These are phyloP conservation scores for Brettanomyces naardenensis DNA, from an alignment of 805 yeast genomes.

Conservation along the genomic window DNA sequence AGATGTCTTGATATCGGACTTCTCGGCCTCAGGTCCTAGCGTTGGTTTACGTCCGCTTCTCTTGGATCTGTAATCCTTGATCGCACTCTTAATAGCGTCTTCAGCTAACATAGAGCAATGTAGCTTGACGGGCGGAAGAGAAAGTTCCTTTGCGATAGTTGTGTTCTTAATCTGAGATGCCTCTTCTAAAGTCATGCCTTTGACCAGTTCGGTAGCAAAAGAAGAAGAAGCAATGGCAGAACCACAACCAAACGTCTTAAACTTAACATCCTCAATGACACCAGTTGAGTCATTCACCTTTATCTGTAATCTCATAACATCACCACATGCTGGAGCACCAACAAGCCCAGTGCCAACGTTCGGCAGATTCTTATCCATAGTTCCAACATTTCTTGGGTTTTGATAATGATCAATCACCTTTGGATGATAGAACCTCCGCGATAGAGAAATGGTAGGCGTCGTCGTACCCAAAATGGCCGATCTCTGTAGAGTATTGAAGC, in stretches of 20 bases:
- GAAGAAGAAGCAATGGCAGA: constrained; percentile 95
- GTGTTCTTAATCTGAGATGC: constrained; percentile 91
- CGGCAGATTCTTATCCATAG: constrained; percentile 66
- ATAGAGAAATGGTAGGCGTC: background rate
- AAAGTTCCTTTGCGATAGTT: constrained; percentile 86
- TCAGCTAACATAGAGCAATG: constrained; percentile 99
- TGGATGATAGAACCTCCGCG: constrained; percentile 55
- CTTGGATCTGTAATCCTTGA: constrained; percentile 88
- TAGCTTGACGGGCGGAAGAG: constrained; percentile 93
- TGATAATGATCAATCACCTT: constrained; percentile 94
- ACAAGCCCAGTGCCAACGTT: constrained; percentile 95
- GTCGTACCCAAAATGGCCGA: background rate
- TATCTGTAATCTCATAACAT: constrained; percentile 95
- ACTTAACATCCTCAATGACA: constrained; percentile 87
- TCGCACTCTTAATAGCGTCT: constrained; percentile 96
- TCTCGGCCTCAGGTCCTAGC: constrained; percentile 49
- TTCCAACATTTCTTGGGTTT: constrained; percentile 95
- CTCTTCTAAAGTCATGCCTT: constrained; percentile 91
- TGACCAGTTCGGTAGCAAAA: constrained; percentile 89
- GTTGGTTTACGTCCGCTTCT: constrained; percentile 48
- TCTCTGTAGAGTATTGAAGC: background rate
- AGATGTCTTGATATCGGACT: background rate
- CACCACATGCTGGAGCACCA: constrained; percentile 99
- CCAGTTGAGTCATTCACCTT: constrained; percentile 89
- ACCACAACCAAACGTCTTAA: constrained; percentile 99